Conservation (phyloP, 768 basidiomycete species). For the Pleurotus sapidus region DNA sequence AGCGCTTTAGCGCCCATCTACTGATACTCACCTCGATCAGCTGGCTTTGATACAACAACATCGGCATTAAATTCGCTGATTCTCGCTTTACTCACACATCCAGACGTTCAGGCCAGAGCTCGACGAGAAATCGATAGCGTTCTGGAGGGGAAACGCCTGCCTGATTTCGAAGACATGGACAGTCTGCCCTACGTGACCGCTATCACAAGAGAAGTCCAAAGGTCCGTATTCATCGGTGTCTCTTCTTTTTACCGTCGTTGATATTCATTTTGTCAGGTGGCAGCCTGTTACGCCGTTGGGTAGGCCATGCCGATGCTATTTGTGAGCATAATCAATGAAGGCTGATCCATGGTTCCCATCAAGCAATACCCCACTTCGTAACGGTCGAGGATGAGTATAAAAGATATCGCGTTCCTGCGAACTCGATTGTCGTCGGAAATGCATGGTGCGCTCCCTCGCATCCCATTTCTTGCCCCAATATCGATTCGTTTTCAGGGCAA, state of each 20-base stretch:
- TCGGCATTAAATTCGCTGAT: slow-evolving; percentile 18
- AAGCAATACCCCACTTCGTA: slow-evolving; percentile 29
- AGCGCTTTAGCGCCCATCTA: neutral
- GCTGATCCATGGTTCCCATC: neutral
- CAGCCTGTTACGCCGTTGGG: slow-evolving; percentile 2
- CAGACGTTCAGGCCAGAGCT: slow-evolving; percentile 18
- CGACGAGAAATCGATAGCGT: slow-evolving; percentile 24
- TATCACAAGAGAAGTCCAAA: slow-evolving; percentile 18
- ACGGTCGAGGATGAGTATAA: slow-evolving; percentile 43
- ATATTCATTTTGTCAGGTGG: neutral
- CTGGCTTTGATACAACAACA: slow-evolving; percentile 15
- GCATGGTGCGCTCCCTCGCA: slow-evolving; percentile 22
- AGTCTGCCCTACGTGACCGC: slow-evolving; percentile 18
- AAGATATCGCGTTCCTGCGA: slow-evolving; percentile 43
- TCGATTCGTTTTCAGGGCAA: slow-evolving; percentile 28
- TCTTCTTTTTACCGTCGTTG: neutral
- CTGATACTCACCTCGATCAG: neutral
- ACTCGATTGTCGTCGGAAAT: slow-evolving; percentile 31
- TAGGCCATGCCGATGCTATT: neutral
- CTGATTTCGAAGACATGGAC: slow-evolving; percentile 16
- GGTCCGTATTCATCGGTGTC: slow-evolving; percentile 6
- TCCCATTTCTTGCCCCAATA: neutral
- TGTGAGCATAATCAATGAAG: neutral
- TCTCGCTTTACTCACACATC: slow-evolving; percentile 21
- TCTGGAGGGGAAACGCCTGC: slow-evolving; percentile 18